A percentile compares a stretch with the other conserved stretches of the same genome.
Conservation (phyloP, 2,329 filamentous ascomycete genomes). For the Epichloe elymi region DNA sequence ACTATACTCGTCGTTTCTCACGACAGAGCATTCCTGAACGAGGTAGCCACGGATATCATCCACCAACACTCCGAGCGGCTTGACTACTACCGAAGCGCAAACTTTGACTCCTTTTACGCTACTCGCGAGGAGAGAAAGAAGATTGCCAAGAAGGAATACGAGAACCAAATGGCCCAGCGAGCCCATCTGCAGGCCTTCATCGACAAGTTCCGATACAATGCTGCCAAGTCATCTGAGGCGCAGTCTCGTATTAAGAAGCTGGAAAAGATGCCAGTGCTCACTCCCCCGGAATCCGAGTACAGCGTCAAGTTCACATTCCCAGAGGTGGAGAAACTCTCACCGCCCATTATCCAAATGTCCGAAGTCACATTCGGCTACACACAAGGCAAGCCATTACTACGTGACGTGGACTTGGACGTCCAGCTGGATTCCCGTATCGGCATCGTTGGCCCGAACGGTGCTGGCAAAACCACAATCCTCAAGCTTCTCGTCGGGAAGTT, state of each 20-base stretch:
- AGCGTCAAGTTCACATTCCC: constrained; percentile 95
- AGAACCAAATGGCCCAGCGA: constrained; percentile 91
- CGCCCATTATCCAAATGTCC: constrained; percentile 95
- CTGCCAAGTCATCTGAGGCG: constrained; percentile 94
- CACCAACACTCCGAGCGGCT: constrained; percentile 95
- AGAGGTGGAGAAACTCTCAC: constrained; percentile 92
- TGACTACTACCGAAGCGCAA: constrained; percentile 96
- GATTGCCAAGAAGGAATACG: constrained; percentile 92
- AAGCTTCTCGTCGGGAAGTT: constrained; percentile 92
- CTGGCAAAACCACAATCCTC: constrained; percentile 95
- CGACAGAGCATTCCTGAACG: constrained; percentile 97
- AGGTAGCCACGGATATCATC: constrained; percentile 97
- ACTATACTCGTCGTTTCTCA: constrained; percentile 94
- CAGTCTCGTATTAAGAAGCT: constrained; percentile 99
- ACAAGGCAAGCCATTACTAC: constrained; percentile 64
- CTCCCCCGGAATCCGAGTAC: constrained; percentile 91
- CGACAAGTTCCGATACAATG: constrained; percentile 99
- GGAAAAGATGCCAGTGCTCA: constrained; percentile 88
- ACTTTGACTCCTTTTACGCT: constrained; percentile 95
- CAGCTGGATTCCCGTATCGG: constrained; percentile 96
- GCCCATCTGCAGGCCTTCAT: constrained; percentile 96
- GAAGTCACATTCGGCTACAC: constrained; percentile 84
- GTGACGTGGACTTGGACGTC: constrained; percentile 85
- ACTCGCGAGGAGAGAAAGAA: constrained; percentile 96
- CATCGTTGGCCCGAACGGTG: constrained; percentile 98